These are phyloP conservation scores for Gleditsia sinensis DNA, from an alignment of 306 rosid genomes.

Conservation along the genomic window DNA sequence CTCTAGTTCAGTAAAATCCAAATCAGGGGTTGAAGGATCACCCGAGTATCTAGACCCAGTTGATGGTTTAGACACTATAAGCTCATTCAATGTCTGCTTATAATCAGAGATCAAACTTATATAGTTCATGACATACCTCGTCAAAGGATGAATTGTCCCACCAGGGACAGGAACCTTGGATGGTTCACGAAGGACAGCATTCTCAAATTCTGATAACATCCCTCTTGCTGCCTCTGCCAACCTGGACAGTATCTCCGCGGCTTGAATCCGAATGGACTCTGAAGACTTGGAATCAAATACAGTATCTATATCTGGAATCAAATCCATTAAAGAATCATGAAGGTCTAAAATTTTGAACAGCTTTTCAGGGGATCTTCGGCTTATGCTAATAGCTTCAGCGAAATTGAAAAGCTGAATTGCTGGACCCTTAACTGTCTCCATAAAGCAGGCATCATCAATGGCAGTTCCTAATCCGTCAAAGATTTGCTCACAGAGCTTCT, in stretches of 20 bases:
- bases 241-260: slow-evolving; percentile 87
- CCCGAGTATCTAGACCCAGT: slow-evolving; percentile 80
- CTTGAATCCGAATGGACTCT: slow-evolving; percentile 81
- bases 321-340: slow-evolving; percentile 82
- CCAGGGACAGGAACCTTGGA: slow-evolving; percentile 92
- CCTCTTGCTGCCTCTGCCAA: slow-evolving; percentile 97
- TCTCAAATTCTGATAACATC: slow-evolving; percentile 89
- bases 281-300: slow-evolving; percentile 91
- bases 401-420: slow-evolving; percentile 92
- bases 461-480: slow-evolving; percentile 77
- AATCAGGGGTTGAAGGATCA: slow-evolving; percentile 81
- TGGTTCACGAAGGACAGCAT: slow-evolving; percentile 88
- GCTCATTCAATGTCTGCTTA: slow-evolving; percentile 77
- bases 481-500: slow-evolving; percentile 85
- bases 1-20: slow-evolving; percentile 86
- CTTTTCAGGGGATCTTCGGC: slow-evolving; percentile 92
- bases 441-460: slow-evolving; percentile 87
- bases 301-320: slow-evolving; percentile 82
- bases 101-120: slow-evolving; percentile 91
- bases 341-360: slow-evolving; percentile 88
- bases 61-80: slow-evolving; percentile 89
- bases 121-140: slow-evolving; percentile 97
- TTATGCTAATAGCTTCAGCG: slow-evolving; percentile 89
- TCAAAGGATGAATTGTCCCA: slow-evolving; percentile 95
- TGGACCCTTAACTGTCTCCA: slow-evolving; percentile 94